A percentile compares a stretch with the other conserved stretches of the same genome.
These are phyloP conservation scores for Leucaena leucocephala DNA, from an alignment of 306 rosid genomes.

Conservation along the genomic window DNA sequence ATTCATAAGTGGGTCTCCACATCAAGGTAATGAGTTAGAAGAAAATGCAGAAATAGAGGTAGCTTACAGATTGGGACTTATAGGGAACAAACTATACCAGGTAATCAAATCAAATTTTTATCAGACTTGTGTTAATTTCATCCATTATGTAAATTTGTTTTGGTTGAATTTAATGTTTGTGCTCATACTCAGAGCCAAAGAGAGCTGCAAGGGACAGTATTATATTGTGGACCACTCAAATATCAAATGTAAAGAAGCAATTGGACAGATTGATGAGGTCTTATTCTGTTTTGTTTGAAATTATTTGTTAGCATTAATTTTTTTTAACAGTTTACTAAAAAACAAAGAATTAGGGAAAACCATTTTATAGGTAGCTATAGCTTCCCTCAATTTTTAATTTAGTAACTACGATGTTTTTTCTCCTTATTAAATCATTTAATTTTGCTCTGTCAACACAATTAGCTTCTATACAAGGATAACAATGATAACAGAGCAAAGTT, in stretches of 20 bases:
- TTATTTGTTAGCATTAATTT: background rate
- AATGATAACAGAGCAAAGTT: too few relatives aligned
- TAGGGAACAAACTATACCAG: background rate
- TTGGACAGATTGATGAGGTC: background rate
- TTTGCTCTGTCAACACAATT: too few relatives aligned
- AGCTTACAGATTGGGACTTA: slow-evolving; percentile 2
- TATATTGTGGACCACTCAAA: background rate
- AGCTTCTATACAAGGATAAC: too few relatives aligned
- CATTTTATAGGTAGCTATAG: too few relatives aligned
- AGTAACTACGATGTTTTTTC: too few relatives aligned
- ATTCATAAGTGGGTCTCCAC: slow-evolving; percentile 3
- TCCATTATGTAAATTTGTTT: background rate
- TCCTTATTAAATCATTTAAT: too few relatives aligned
- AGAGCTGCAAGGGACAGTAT: background rate
- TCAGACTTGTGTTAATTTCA: background rate
- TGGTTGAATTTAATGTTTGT: background rate
- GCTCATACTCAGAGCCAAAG: background rate
- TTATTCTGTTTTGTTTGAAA: background rate
- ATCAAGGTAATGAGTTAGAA: background rate
- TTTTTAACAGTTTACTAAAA: background rate
- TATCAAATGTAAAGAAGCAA: background rate
- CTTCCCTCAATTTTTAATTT: too few relatives aligned
- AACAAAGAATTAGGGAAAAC: too few relatives aligned
- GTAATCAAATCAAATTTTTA: background rate
- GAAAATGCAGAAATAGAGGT: background rate